Base-by-base conservation (phyloP, 148 eudicot genomes). In the Agrostemma githago region DNA sequence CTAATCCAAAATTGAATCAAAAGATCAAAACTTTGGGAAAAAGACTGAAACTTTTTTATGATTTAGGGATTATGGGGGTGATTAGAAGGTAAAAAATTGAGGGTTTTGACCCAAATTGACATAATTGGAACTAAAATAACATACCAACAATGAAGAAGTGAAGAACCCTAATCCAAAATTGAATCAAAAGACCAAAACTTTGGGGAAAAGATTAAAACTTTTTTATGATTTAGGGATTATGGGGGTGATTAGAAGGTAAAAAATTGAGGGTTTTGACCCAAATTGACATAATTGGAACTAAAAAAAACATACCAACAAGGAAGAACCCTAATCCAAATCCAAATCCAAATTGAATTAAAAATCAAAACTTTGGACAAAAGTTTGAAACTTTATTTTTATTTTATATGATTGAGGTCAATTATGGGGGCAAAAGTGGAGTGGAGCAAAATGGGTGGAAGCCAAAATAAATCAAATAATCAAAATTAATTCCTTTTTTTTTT, bases 351-450 rank as follows among this genome's bases (percentile, higher is more conserved):
- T 16, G 20, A 2, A 51, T 3, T 38, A 72, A 57, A 76, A 76
- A 71, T 66, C 66, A 21, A 70, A 64, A 64, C 53, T 79, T 75
- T 71, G n/a, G 11, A 43, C 53, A 10, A 61, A 62, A 76, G 2
- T 44, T 62, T 43, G 56, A 70, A 70, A 70, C 72, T 70, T 51
- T 20, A 34, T 10, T 42, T 38, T n/a, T 9, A 8, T 38, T 8
- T 20, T 46, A 12, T 7, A 34, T 12, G 15, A 21, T 19, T 9
- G 46, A 46, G 20, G 46, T 72, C 56, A 70, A 75, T 12, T 46
- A 40, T n/a, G 7, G 76, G 19, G n/a, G 46, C 38, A 37, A 42
- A 8, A 57, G 19, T 2, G 16, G 34, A 40, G 71, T 40, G 66
- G 67, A 56, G 68, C 66, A 53, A 53, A 53, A 70, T 21, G 11